A percentile compares a stretch with the other conserved stretches of the same genome.
Evolutionary conservation across 1,284 basidiomycete species (phyloP).

Genomic region (Puccinia polysora): DNA sequence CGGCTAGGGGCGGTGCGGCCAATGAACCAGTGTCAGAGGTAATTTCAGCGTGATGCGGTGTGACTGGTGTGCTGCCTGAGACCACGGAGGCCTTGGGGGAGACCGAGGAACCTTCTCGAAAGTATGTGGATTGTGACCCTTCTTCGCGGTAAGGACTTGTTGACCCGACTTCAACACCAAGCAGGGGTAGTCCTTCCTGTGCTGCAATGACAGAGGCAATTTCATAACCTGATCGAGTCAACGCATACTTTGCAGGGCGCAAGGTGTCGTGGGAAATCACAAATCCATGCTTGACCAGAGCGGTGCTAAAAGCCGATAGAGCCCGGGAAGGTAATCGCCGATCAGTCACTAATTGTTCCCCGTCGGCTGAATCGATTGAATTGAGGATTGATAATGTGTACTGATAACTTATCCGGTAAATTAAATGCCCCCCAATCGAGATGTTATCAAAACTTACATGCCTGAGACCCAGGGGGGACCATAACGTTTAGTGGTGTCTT

Average conservation of each 20-base stretch:
- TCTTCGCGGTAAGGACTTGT: neutral
- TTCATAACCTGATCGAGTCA: slow-evolving; percentile 27
- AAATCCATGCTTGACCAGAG: slow-evolving; percentile 22
- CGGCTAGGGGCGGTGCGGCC: neutral
- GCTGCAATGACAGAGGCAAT: slow-evolving; percentile 16
- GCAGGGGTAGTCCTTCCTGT: slow-evolving; percentile 16
- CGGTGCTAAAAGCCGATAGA: neutral
- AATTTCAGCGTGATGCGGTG: too few relatives aligned
- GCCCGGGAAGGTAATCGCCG: neutral
- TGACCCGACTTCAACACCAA: neutral
- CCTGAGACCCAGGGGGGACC: slow-evolving; percentile 19
- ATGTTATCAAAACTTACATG: too few relatives aligned
- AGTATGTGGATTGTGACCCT: too few relatives aligned
- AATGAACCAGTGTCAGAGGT: too few relatives aligned
- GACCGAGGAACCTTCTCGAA: too few relatives aligned
- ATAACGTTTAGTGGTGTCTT: slow-evolving; percentile 4
- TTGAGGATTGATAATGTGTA: neutral
- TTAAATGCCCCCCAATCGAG: neutral
- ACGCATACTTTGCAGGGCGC: slow-evolving; percentile 31
- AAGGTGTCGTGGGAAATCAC: slow-evolving; percentile 30
- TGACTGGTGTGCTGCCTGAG: too few relatives aligned
- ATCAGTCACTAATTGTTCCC: neutral
- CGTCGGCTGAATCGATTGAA: neutral
- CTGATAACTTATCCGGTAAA: neutral
- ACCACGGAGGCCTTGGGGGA: too few relatives aligned